A percentile compares a stretch with the other conserved stretches of the same genome.
phyloP scores from a whole-genome alignment of 1,284 basidiomycete genomes.

The Naganishia sp. region DNA sequence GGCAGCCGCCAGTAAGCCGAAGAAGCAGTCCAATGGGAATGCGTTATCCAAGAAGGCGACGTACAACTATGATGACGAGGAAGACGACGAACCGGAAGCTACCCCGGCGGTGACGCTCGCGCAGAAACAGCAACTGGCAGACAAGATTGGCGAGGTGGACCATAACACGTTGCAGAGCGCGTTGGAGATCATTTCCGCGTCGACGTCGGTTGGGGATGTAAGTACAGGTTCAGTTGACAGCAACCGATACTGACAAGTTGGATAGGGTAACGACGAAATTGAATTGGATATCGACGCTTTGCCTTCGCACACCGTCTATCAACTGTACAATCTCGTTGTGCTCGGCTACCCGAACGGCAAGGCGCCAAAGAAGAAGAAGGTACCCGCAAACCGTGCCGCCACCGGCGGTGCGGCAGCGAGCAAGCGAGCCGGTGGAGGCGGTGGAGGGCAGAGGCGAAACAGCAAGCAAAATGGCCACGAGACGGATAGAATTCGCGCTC shows the following conservation, averaged over 20 bases:
- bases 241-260: constrained; percentile 33
- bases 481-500: constrained; percentile 74
- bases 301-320: constrained; percentile 76
- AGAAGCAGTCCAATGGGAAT: constrained; percentile 28
- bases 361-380: constrained; percentile 32
- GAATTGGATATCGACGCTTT: constrained; percentile 92
- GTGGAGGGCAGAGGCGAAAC: constrained; percentile 64
- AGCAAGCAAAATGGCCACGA: constrained; percentile 44
- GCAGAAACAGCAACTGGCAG: constrained; percentile 94
- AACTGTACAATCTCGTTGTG: constrained; percentile 91
- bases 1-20: constrained; percentile 28
- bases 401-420: constrained; percentile 34
- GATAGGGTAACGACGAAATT: constrained; percentile 88
- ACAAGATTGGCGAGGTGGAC: constrained; percentile 80
- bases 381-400: neutral
- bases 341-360: constrained; percentile 53
- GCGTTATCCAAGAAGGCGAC: constrained; percentile 46
- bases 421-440: constrained; percentile 61
- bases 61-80: constrained; percentile 53
- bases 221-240: constrained; percentile 52
- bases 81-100: constrained; percentile 37
- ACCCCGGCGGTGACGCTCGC: constrained; percentile 67
- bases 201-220: constrained; percentile 83
- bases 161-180: constrained; percentile 77
- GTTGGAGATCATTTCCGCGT: constrained; percentile 87